These are phyloP conservation scores for Hanseniaspora hatyaiensis DNA, from an alignment of 805 yeast genomes.

Conservation along the genomic window DNA sequence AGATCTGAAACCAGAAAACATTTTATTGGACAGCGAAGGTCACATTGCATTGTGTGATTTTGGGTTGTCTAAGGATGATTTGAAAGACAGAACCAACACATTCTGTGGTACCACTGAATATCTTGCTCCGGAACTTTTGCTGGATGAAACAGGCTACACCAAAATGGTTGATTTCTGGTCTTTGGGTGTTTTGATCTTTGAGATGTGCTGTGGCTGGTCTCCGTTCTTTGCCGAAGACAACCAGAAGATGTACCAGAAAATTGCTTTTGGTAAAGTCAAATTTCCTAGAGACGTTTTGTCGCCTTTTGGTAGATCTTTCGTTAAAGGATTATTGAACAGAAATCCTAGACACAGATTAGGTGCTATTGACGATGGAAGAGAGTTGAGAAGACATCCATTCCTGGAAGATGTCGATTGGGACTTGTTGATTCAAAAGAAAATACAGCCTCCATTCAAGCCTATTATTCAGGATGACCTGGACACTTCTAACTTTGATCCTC, in stretches of 20 bases:
- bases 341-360: conserved; percentile 94
- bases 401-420: conserved; percentile 89
- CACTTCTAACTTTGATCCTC: conserved; percentile 95
- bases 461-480: conserved; percentile 83
- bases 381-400: conserved; percentile 82
- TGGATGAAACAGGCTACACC: conserved; percentile 93
- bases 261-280: conserved; percentile 95
- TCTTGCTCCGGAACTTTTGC: conserved; percentile 88
- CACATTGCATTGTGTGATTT: conserved; percentile 96
- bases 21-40: conserved; percentile 88
- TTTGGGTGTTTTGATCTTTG: conserved; percentile 87
- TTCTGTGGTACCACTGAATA: conserved; percentile 98
- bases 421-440: conserved; percentile 57
- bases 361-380: conserved; percentile 81
- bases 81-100: conserved; percentile 84
- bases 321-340: conserved; percentile 85
- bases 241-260: conserved; percentile 97
- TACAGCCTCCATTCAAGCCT: conserved; percentile 96
- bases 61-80: conserved; percentile 88
- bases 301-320: conserved; percentile 88
- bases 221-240: conserved; percentile 97
- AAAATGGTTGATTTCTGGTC: conserved; percentile 99
- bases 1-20: conserved; percentile 94
- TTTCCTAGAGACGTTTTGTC: conserved; percentile 93
- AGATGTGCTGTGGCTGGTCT: conserved; percentile 99